These are phyloP conservation scores for Thielaviopsis euricoi DNA, from an alignment of 2,329 filamentous ascomycete species.

Conservation along the genomic window DNA sequence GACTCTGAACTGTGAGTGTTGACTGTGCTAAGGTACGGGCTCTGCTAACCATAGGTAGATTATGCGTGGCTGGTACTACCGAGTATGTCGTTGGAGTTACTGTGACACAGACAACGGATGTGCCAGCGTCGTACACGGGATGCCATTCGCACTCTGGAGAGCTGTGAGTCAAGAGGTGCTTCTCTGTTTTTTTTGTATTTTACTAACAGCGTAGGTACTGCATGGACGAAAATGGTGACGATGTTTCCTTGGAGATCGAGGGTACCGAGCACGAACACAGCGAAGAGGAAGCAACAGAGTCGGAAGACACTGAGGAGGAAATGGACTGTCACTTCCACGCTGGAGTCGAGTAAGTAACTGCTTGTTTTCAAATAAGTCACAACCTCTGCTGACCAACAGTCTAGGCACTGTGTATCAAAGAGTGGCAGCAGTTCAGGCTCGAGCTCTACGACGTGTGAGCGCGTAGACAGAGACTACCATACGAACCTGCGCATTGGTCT, in stretches of 20 bases:
- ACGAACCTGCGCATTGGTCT: conserved; percentile 52
- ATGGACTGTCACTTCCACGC: conserved; percentile 57
- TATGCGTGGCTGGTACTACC: conserved; percentile 26
- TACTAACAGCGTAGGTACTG: conserved; percentile 35
- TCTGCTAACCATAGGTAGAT: conserved; percentile 18
- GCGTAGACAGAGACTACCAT: conserved; percentile 41
- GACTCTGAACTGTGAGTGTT: conserved; percentile 22
- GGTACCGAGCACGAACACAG: conserved; percentile 15
- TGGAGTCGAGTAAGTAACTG: conserved; percentile 47
- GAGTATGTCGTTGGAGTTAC: conserved; percentile 30
- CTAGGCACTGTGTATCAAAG: conserved; percentile 39
- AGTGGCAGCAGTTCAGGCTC: conserved; percentile 18
- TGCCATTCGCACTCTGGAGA: conserved; percentile 46
- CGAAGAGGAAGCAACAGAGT: conserved; percentile 18
- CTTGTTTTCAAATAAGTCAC: not conserved
- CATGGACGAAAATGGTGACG: conserved; percentile 38
- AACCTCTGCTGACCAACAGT: conserved; percentile 13
- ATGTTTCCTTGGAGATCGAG: conserved; percentile 32
- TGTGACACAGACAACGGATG: conserved; percentile 35
- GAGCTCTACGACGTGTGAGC: conserved; percentile 27
- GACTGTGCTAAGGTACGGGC: not conserved
- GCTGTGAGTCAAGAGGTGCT: conserved; percentile 27
- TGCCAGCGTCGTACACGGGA: conserved; percentile 44
- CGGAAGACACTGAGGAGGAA: conserved; percentile 13
- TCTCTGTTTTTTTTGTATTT: not conserved